Evolutionary conservation across 192 early-diverging fungal genomes (phyloP).

Genomic region (Podila clonocystis): DNA sequence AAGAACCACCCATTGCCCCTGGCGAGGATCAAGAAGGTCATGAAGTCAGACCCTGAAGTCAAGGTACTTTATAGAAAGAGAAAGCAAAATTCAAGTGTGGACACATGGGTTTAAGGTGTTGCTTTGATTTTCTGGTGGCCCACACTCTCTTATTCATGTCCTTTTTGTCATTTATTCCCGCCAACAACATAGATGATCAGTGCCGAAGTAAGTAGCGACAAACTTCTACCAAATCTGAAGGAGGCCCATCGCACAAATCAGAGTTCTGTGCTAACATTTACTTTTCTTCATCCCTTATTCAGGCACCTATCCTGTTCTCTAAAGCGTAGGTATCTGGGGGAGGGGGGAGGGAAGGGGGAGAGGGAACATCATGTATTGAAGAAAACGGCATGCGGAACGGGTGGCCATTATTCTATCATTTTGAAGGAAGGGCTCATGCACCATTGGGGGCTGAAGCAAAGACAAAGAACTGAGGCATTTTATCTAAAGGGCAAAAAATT

Average conservation of each 20-base stretch:
- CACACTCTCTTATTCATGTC: not conserved
- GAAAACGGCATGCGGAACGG: no score
- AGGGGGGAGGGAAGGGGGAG: no score
- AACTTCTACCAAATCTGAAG: not conserved
- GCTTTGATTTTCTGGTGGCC: no score
- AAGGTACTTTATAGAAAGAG: constrained; percentile 65
- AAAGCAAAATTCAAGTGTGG: not conserved
- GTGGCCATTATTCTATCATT: no score
- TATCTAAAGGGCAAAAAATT: not conserved
- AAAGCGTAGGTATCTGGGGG: constrained; percentile 63
- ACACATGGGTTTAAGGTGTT: no score
- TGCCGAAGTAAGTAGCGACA: constrained; percentile 51
- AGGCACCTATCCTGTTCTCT: constrained; percentile 93
- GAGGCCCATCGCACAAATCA: not conserved
- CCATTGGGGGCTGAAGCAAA: no score
- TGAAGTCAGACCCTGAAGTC: constrained; percentile 98
- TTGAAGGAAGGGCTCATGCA: no score
- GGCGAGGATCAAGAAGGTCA: constrained; percentile 97
- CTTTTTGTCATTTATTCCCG: not conserved
- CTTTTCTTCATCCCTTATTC: not conserved
- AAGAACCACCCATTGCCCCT: constrained; percentile 92
- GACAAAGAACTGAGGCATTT: not conserved
- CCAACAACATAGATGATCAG: constrained; percentile 57
- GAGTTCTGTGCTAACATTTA: not conserved
- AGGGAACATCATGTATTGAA: no score